Evolutionary conservation across 208 protist species (phyloP).

Genomic region (Novymonas esmeraldas): DNA sequence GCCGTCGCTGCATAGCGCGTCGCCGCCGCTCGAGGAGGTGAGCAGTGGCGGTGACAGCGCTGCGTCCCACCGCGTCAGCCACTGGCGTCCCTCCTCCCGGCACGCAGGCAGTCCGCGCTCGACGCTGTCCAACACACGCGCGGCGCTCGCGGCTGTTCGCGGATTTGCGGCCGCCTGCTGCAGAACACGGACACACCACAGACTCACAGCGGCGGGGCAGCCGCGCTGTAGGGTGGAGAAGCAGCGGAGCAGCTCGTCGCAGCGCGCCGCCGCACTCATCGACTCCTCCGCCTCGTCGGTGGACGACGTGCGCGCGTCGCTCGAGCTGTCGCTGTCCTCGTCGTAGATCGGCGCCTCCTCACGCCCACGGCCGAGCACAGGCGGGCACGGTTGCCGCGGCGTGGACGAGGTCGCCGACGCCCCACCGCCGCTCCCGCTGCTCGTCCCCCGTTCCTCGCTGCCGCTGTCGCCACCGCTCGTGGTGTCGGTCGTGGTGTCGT

Average conservation of each 20-base stretch:
- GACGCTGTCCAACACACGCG: constrained; percentile 11
- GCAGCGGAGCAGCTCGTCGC: constrained; percentile 32
- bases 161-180: constrained; percentile 25
- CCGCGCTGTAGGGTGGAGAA: constrained; percentile 18
- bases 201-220: constrained; percentile 22
- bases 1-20: background rate
- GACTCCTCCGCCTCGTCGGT: constrained; percentile 6
- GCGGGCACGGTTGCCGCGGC: no score
- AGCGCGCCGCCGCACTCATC: constrained; percentile 12
- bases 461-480: background rate
- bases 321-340: background rate
- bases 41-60: background rate
- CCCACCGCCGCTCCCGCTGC: background rate
- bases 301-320: background rate
- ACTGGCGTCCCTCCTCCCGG: background rate
- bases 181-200: constrained; percentile 29
- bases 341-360: background rate
- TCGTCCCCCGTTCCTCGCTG: background rate
- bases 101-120: constrained; percentile 6
- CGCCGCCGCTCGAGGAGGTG: background rate
- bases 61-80: background rate
- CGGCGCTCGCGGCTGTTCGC: constrained; percentile 7
- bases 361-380: no score
- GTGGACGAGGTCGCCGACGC: background rate
- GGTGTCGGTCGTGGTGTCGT: constrained; percentile 2